These are phyloP conservation scores for Aspergillus eucalypticola DNA, from an alignment of 2,329 filamentous ascomycete genomes.

Conservation along the genomic window DNA sequence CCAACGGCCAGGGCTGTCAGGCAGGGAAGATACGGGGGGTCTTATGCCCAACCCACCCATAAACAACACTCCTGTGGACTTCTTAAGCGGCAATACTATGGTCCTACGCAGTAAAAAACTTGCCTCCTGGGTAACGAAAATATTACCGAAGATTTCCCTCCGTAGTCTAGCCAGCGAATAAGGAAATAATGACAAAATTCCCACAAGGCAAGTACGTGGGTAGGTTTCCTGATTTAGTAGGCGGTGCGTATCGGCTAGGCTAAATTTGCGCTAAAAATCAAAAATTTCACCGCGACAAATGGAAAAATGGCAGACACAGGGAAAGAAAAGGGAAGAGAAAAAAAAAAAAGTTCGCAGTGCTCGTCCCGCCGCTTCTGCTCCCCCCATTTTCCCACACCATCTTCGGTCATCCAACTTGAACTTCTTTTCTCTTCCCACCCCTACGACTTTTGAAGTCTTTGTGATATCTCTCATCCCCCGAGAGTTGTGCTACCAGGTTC, in stretches of 20 bases:
- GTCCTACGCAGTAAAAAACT: neutral
- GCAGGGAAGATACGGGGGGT: neutral
- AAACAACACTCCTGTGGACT: neutral
- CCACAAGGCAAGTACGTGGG: slow-evolving; percentile 16
- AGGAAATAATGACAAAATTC: slow-evolving; percentile 14
- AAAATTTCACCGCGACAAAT: slow-evolving; percentile 27
- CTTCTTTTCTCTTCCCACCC: slow-evolving; percentile 16
- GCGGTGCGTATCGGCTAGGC: slow-evolving; percentile 25
- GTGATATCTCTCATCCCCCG: slow-evolving; percentile 31
- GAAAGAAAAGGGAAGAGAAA: slow-evolving; percentile 16
- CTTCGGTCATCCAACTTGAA: slow-evolving; percentile 16
- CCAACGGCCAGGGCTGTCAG: neutral
- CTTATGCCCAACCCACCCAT: neutral
- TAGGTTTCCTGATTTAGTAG: slow-evolving; percentile 11
- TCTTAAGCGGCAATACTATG: neutral
- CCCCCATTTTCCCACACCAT: slow-evolving; percentile 25
- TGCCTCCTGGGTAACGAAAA: neutral
- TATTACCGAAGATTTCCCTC: neutral
- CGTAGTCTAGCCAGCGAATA: neutral
- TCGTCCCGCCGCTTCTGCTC: slow-evolving; percentile 17
- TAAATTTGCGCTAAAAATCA: slow-evolving; percentile 22
- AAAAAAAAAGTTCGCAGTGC: slow-evolving; percentile 17
- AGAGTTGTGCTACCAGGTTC: slow-evolving; percentile 41
- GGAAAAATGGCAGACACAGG: slow-evolving; percentile 9
- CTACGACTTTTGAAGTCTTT: slow-evolving; percentile 32